phyloP scores from a whole-genome alignment of 2,329 filamentous ascomycete species.

The Clonostachys rhizophaga region DNA sequence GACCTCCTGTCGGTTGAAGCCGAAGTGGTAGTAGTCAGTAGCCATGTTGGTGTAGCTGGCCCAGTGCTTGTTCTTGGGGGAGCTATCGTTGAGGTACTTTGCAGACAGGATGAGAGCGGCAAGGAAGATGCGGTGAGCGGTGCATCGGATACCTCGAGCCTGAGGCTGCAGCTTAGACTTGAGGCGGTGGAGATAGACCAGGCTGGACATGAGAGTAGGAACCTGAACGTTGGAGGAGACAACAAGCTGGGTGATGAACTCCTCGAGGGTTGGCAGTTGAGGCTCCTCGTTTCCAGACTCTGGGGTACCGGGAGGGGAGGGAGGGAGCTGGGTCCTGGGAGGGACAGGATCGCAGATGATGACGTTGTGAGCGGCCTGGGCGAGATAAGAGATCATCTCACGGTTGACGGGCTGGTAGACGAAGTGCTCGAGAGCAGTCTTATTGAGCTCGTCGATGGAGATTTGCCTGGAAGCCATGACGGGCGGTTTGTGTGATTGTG shows the following conservation, averaged over 20 bases:
- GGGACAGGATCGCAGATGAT: conserved; percentile 69
- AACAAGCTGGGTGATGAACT: conserved; percentile 89
- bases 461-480: conserved; percentile 45
- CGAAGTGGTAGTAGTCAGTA: conserved; percentile 63
- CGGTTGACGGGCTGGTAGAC: conserved; percentile 71
- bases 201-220: conserved; percentile 91
- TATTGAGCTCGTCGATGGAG: conserved; percentile 56
- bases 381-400: conserved; percentile 75
- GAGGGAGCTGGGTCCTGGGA: conserved; percentile 26
- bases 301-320: conserved; percentile 45
- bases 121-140: conserved; percentile 95
- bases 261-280: conserved; percentile 73
- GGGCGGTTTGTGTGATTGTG: conserved; percentile 23
- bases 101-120: conserved; percentile 80
- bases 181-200: conserved; percentile 87
- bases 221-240: conserved; percentile 94
- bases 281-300: conserved; percentile 41
- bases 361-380: conserved; percentile 68
- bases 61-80: conserved; percentile 99
- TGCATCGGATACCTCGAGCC: conserved; percentile 94
- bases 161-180: conserved; percentile 84
- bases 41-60: conserved; percentile 83
- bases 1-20: conserved; percentile 91
- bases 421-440: conserved; percentile 73
- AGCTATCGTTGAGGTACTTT: conserved; percentile 98